A percentile compares a stretch with the other conserved stretches of the same genome.
These are phyloP conservation scores for Candida sakaeoensis DNA, from an alignment of 805 yeast species.

Conservation along the genomic window DNA sequence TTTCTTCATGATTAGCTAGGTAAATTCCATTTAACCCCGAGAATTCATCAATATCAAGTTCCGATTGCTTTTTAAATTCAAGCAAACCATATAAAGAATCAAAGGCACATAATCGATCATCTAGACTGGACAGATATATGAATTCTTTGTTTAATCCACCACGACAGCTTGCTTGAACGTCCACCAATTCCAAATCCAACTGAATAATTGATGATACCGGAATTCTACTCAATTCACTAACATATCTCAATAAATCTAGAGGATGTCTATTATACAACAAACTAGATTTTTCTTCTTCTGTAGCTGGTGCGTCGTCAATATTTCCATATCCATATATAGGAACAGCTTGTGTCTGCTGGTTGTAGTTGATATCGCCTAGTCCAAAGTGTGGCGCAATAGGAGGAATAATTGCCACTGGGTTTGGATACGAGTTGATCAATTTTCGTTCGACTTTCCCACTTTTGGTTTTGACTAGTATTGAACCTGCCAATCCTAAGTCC, in stretches of 20 bases:
- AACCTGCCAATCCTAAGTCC: slow-evolving; percentile 42
- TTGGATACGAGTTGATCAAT: slow-evolving; percentile 29
- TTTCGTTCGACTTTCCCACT: slow-evolving; percentile 20
- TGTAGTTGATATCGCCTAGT: slow-evolving; percentile 23
- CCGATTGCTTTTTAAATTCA: slow-evolving; percentile 17
- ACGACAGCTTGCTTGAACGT: slow-evolving; percentile 30
- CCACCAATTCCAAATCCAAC: slow-evolving; percentile 36
- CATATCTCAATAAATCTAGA: slow-evolving; percentile 27
- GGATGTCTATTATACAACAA: slow-evolving; percentile 30
- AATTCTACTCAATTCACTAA: slow-evolving; percentile 21
- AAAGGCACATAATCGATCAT: slow-evolving; percentile 40
- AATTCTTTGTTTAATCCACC: slow-evolving; percentile 38
- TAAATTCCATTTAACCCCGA: slow-evolving; percentile 29
- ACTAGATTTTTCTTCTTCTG: slow-evolving; percentile 24
- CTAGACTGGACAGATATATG: slow-evolving; percentile 36
- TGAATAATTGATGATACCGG: slow-evolving; percentile 23
- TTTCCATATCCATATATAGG: slow-evolving; percentile 33
- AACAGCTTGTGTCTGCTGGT: slow-evolving; percentile 35
- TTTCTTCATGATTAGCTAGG: slow-evolving; percentile 40
- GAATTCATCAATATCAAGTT: slow-evolving; percentile 14
- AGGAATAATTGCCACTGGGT: slow-evolving; percentile 39
- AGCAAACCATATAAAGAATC: slow-evolving; percentile 33
- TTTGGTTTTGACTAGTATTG: slow-evolving; percentile 22
- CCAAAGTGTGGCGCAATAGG: slow-evolving; percentile 39
- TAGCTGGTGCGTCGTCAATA: slow-evolving; percentile 13